These are phyloP conservation scores for Russula ochroleuca DNA, from an alignment of 768 basidiomycete genomes.

Conservation along the genomic window DNA sequence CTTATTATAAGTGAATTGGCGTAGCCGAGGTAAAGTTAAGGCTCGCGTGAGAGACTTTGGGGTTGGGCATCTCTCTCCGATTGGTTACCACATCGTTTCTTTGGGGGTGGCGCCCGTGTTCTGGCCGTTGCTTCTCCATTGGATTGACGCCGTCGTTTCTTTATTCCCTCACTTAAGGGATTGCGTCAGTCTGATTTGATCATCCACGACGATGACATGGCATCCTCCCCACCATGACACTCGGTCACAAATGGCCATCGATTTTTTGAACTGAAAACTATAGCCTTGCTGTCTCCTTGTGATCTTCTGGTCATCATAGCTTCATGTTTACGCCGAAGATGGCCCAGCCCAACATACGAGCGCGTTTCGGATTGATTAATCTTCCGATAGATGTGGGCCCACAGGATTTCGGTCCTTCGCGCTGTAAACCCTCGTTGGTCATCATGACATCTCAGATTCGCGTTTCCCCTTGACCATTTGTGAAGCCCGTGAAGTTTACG, in stretches of 20 bases:
- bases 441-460: not conserved
- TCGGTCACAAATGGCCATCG: not conserved
- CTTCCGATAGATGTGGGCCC: slow-evolving; percentile 4
- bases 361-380: not conserved
- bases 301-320: not conserved
- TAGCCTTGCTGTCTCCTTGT: not conserved
- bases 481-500: too few species aligned
- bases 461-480: not conserved
- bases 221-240: not conserved
- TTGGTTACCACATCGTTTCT: slow-evolving; percentile 20
- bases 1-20: slow-evolving; percentile 9
- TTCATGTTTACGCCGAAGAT: not conserved
- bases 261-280: not conserved
- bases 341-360: not conserved
- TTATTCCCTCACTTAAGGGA: not conserved
- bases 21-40: not conserved
- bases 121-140: not conserved
- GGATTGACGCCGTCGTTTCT: slow-evolving; percentile 1
- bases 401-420: not conserved
- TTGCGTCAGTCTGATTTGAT: not conserved
- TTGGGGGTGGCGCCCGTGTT: not conserved
- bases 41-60: not conserved
- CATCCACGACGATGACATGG: slow-evolving; percentile 3
- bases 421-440: not conserved
- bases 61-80: slow-evolving; percentile 5